A percentile compares a stretch with the other conserved stretches of the same genome.
phyloP scores from a whole-genome alignment of 257 asterid species.

The Solanum microdontum region DNA sequence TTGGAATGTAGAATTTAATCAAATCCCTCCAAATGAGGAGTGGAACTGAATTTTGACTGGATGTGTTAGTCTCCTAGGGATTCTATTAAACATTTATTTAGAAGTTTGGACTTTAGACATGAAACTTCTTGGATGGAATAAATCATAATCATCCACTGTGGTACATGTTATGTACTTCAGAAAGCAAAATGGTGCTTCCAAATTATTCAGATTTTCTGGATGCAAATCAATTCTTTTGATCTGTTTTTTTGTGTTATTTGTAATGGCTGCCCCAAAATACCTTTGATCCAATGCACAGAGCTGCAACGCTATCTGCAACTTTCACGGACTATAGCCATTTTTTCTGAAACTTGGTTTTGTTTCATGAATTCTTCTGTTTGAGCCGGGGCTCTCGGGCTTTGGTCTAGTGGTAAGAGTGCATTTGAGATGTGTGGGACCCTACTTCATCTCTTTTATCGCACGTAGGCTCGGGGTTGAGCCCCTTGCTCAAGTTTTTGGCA shows the following conservation, averaged over 20 bases:
- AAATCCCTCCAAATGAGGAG: slow-evolving; percentile 27
- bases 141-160: slow-evolving; percentile 18
- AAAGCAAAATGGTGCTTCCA: not conserved
- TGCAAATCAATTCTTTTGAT: not conserved
- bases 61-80: slow-evolving; percentile 33
- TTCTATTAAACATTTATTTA: slow-evolving; percentile 32
- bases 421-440: not conserved
- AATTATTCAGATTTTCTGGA: not conserved
- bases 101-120: slow-evolving; percentile 34
- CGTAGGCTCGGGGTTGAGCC: not conserved
- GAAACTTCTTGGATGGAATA: slow-evolving; percentile 51
- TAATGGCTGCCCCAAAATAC: not conserved
- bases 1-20: slow-evolving; percentile 21
- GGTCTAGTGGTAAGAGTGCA: not conserved
- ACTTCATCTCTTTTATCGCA: not conserved
- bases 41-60: slow-evolving; percentile 70
- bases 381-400: not conserved
- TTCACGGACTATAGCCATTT: not conserved
- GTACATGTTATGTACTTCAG: not conserved
- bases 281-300: not conserved
- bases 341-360: not conserved
- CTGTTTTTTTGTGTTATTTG: not conserved
- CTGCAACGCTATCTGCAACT: not conserved
- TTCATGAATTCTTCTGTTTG: not conserved
- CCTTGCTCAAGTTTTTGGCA: not conserved